Evolutionary conservation across 257 asterid species (phyloP), one percentile per base, ranked within the genome.

Genomic region (Plantago major): DNA sequence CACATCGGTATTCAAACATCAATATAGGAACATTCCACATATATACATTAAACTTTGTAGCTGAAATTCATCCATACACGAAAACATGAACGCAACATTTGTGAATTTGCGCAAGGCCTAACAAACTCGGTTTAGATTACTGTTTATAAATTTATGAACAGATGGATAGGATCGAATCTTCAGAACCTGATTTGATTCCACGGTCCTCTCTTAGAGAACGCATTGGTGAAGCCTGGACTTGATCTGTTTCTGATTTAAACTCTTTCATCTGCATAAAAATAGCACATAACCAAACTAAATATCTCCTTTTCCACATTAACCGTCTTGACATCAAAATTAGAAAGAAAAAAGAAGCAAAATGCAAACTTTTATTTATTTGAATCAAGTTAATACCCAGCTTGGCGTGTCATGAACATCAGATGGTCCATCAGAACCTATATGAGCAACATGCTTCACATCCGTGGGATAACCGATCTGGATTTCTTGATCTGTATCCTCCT

Each of bases 361-460:
- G 19, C 10, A 33, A 38, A 38, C 3, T 50, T 22, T 8, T 4
- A 11, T 57, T 42, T 1, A 4, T 22, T 22, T 22, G 13, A 7
- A 46, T 49, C n/a, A 16, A 37, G 33, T 26, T 18, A n/a, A 16
- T 68, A 79, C 97, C 97, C 90, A 84, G 82, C 85, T 80, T 46
- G 97, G 93, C 47, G 84, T 64, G 42, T 85, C 96, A 70, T 74
- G 72, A 1, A 7, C 40, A 53, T 53, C 19, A 7, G 86, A 60
- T 38, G 95, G 84, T 53, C 95, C 97, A 71, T 90, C 96, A 82
- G 84, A 83, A 48, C 97, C 97, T 22, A 87, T 79, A 58, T 90
- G 97, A 65, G 97, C 95, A 52, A 90, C 97, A 63, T 90, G 97
- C 72, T 90, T 90, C 77, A 90, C 97, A 70, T 90, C 97, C 49